Conservation (phyloP, 2,329 filamentous ascomycete genomes). For the Mariannaea elegans region DNA sequence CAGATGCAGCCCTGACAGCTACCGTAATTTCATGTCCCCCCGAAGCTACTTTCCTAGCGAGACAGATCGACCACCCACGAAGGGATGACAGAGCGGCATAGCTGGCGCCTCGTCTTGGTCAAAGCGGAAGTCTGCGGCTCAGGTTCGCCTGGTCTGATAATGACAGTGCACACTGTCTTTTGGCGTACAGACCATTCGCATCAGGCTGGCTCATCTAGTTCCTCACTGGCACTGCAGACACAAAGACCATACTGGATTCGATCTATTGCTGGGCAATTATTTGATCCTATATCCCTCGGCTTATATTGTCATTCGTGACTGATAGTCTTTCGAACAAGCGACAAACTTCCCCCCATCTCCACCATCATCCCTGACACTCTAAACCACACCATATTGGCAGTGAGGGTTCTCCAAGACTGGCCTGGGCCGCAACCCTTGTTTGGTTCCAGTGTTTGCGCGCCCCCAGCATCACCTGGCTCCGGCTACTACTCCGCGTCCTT, state of each 20-base stretch:
- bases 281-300: background rate
- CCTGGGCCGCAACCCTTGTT: conserved; percentile 18
- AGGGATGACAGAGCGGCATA: background rate
- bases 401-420: conserved; percentile 12
- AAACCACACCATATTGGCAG: conserved; percentile 4
- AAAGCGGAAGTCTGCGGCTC: conserved; percentile 9
- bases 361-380: conserved; percentile 6
- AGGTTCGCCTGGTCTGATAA: conserved; percentile 8
- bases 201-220: background rate
- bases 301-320: background rate
- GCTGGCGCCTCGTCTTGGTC: conserved; percentile 8
- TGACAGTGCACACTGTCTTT: conserved; percentile 12
- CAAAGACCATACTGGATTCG: background rate
- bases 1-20: conserved; percentile 26
- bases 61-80: conserved; percentile 1
- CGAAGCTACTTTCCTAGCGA: conserved; percentile 2
- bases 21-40: conserved; percentile 11
- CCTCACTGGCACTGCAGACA: conserved; percentile 6
- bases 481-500: conserved; percentile 20
- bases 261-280: background rate
- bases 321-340: background rate
- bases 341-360: conserved; percentile 3
- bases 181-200: conserved; percentile 1
- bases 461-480: conserved; percentile 25
- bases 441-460: conserved; percentile 25